Conservation (phyloP, 768 basidiomycete genomes). For the Neoboletus magnificus region DNA sequence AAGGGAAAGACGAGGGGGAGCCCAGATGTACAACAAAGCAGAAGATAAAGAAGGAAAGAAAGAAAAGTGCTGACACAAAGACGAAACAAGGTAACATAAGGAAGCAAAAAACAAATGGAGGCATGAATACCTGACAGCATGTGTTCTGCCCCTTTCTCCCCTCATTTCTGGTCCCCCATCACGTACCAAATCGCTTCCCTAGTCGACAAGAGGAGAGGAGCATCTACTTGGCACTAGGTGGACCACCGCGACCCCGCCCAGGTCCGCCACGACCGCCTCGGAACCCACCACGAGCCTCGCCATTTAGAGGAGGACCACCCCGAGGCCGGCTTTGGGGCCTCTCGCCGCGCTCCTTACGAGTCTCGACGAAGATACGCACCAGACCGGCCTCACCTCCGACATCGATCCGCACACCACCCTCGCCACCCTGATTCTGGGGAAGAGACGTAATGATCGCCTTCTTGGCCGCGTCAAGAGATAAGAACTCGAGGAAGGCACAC, state of each 20-base stretch:
- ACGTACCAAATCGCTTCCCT: constrained; percentile 1
- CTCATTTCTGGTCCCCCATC: neutral
- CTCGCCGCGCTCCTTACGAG: constrained; percentile 89
- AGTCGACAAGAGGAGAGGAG: neutral
- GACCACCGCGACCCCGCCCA: constrained; percentile 41
- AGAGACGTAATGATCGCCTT: constrained; percentile 79
- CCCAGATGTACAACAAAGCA: constrained; percentile 14
- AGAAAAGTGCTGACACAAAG: constrained; percentile 2
- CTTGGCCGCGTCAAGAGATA: constrained; percentile 70
- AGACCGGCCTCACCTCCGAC: constrained; percentile 50
- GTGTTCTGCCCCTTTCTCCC: neutral
- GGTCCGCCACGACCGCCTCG: constrained; percentile 45
- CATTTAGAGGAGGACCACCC: constrained; percentile 56
- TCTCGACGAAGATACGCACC: constrained; percentile 74
- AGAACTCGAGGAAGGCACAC: constrained; percentile 94
- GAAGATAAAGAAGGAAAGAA: constrained; percentile 1
- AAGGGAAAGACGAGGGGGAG: constrained; percentile 6
- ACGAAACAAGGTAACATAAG: constrained; percentile 15
- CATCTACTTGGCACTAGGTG: constrained; percentile 25
- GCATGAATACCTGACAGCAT: constrained; percentile 14
- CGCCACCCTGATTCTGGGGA: constrained; percentile 67
- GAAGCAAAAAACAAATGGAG: constrained; percentile 7
- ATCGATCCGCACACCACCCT: constrained; percentile 83
- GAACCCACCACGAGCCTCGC: constrained; percentile 45
- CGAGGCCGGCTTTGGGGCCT: constrained; percentile 60